A percentile compares a stretch with the other conserved stretches of the same genome.
Conservation (phyloP, 352 stramenopile genomes). For the Plasmopara viticola region DNA sequence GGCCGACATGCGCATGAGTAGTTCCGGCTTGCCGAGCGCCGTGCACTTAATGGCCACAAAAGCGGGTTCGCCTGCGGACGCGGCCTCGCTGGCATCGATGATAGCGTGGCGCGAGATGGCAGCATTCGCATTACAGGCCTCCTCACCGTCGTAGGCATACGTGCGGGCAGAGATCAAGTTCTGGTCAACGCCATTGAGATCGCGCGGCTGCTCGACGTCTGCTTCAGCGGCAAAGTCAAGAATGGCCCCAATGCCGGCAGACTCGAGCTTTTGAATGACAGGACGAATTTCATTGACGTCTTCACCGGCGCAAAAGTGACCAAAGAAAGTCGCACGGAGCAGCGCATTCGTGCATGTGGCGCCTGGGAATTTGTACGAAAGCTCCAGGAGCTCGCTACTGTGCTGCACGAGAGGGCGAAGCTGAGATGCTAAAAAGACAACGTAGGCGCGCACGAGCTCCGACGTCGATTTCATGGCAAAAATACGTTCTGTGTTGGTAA, state of each 20-base stretch:
- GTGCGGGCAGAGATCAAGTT: slow-evolving; percentile 85
- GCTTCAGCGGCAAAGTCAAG: slow-evolving; percentile 96
- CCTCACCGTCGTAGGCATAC: slow-evolving; percentile 95
- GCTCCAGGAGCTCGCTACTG: slow-evolving; percentile 77
- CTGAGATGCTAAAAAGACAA: slow-evolving; percentile 85
- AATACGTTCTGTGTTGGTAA: slow-evolving; percentile 76
- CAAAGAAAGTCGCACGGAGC: slow-evolving; percentile 93
- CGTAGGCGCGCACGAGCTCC: slow-evolving; percentile 85
- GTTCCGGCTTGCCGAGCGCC: slow-evolving; percentile 92
- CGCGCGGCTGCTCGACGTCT: slow-evolving; percentile 77
- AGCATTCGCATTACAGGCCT: slow-evolving; percentile 89
- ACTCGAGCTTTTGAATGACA: slow-evolving; percentile 65
- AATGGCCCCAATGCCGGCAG: slow-evolving; percentile 90
- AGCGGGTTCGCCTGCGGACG: slow-evolving; percentile 48
- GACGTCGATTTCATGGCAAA: slow-evolving; percentile 75
- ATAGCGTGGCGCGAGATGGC: slow-evolving; percentile 81
- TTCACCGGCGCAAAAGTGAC: slow-evolving; percentile 95
- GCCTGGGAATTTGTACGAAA: slow-evolving; percentile 81
- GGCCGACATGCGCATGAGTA: slow-evolving; percentile 92
- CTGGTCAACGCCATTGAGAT: slow-evolving; percentile 71
- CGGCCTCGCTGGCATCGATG: slow-evolving; percentile 49
- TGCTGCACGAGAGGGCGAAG: slow-evolving; percentile 84
- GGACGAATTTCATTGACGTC: slow-evolving; percentile 81
- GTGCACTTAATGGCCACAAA: slow-evolving; percentile 98
- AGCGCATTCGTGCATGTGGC: slow-evolving; percentile 81